Evolutionary conservation across 805 yeast genomes (phyloP).

Genomic region (Saturnispora hagleri): DNA sequence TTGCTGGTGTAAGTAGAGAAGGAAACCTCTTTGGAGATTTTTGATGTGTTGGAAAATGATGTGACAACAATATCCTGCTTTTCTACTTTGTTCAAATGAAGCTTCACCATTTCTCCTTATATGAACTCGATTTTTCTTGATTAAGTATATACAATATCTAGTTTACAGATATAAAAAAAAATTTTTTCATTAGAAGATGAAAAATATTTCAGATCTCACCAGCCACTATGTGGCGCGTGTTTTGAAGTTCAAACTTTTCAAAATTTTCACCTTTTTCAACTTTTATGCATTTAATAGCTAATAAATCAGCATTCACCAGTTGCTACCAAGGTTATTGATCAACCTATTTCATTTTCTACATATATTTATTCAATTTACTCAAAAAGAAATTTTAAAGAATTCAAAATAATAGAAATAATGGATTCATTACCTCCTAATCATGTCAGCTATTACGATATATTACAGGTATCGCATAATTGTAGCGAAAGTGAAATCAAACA

Average conservation of each 20-base stretch:
- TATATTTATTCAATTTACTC: too few species aligned
- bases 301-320: not conserved
- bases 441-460: slow-evolving; percentile 42
- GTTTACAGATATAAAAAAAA: not conserved
- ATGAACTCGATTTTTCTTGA: not conserved
- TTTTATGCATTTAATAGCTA: not conserved
- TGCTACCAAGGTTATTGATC: not conserved
- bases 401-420: not conserved
- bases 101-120: not conserved
- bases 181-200: not conserved
- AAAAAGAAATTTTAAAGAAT: too few species aligned
- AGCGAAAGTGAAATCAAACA: slow-evolving; percentile 36
- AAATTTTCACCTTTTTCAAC: not conserved
- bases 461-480: slow-evolving; percentile 40
- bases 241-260: not conserved
- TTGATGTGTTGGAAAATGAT: slow-evolving; percentile 72
- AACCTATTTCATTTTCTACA: too few species aligned
- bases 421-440: slow-evolving; percentile 6
- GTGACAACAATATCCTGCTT: slow-evolving; percentile 33
- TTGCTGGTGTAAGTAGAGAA: slow-evolving; percentile 56
- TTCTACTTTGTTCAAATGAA: not conserved
- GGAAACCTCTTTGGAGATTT: slow-evolving; percentile 45
- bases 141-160: not conserved
- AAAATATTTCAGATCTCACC: not conserved
- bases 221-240: not conserved